phyloP scores from a whole-genome alignment of 2,329 filamentous ascomycete species.

The Drechslerella stenobrocha region DNA sequence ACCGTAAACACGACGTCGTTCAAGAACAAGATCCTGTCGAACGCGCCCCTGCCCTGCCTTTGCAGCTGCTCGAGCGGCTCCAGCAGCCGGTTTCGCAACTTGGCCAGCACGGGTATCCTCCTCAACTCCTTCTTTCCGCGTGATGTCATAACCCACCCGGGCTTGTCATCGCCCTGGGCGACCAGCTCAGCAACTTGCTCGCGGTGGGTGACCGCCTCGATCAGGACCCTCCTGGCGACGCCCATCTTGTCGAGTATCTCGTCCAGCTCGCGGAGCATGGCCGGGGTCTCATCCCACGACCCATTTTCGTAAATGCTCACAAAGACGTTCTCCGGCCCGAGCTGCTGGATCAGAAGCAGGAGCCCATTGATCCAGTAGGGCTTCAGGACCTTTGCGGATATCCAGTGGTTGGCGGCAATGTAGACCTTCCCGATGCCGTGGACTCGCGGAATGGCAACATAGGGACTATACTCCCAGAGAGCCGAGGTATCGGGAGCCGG shows the following conservation, averaged over 20 bases:
- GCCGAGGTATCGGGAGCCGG: slow-evolving; percentile 6
- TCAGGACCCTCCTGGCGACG: slow-evolving; percentile 62
- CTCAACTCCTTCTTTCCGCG: slow-evolving; percentile 63
- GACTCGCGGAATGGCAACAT: slow-evolving; percentile 22
- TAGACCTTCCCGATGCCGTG: slow-evolving; percentile 58
- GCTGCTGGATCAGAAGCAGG: slow-evolving; percentile 61
- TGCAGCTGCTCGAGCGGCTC: slow-evolving; percentile 62
- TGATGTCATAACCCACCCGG: slow-evolving; percentile 68
- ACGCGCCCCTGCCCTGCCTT: slow-evolving; percentile 53
- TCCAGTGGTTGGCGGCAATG: slow-evolving; percentile 72
- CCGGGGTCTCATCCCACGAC: slow-evolving; percentile 70
- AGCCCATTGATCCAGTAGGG: slow-evolving; percentile 67
- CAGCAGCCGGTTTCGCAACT: slow-evolving; percentile 67
- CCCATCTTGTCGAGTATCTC: slow-evolving; percentile 60
- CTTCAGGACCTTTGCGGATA: slow-evolving; percentile 65
- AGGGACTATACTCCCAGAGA: slow-evolving; percentile 31
- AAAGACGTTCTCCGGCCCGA: slow-evolving; percentile 69
- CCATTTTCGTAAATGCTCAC: slow-evolving; percentile 71
- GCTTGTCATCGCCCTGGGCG: slow-evolving; percentile 48
- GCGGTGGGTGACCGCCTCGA: slow-evolving; percentile 65
- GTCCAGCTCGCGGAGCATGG: slow-evolving; percentile 64
- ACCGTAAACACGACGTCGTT: slow-evolving; percentile 68
- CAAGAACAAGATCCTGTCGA: slow-evolving; percentile 66
- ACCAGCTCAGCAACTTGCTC: slow-evolving; percentile 60
- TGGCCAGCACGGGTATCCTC: slow-evolving; percentile 70